Conservation (phyloP, 78 protist genomes). For the Guillardia theta region DNA sequence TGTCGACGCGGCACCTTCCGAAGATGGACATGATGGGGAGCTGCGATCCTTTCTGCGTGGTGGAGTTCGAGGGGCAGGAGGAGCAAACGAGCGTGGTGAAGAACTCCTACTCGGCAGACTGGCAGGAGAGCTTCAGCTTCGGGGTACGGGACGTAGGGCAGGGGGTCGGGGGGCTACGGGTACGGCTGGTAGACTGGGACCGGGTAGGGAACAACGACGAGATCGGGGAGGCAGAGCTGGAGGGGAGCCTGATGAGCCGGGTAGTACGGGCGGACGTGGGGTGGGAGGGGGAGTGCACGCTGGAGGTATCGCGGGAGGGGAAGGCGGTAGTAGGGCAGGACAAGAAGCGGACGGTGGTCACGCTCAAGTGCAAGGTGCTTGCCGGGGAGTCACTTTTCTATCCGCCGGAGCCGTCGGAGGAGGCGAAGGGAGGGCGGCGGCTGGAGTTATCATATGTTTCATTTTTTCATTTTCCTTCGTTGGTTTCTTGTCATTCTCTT, state of each 20-base stretch:
- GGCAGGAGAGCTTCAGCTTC: not conserved
- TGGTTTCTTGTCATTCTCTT: no score
- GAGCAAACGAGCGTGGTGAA: not conserved
- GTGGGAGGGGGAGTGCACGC: not conserved
- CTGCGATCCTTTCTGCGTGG: conserved; percentile 4
- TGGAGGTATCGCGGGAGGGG: no score
- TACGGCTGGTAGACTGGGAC: not conserved
- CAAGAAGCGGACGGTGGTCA: not conserved
- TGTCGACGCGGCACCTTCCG: not conserved
- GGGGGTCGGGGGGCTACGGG: not conserved
- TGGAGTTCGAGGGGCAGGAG: not conserved
- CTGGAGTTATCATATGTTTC: no score
- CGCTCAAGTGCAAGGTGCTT: no score
- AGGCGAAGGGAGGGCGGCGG: no score
- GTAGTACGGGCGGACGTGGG: not conserved
- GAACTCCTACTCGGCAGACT: conserved; percentile 2
- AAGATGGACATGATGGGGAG: conserved; percentile 1
- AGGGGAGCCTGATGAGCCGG: not conserved
- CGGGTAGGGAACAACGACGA: not conserved
- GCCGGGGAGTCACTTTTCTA: no score
- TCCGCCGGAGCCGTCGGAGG: no score
- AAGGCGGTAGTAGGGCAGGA: not conserved
- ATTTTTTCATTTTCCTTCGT: no score
- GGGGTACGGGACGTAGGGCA: not conserved
- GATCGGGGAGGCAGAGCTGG: not conserved